phyloP scores from a whole-genome alignment of 2,329 filamentous ascomycete genomes.

The Epichloe sibirici region DNA sequence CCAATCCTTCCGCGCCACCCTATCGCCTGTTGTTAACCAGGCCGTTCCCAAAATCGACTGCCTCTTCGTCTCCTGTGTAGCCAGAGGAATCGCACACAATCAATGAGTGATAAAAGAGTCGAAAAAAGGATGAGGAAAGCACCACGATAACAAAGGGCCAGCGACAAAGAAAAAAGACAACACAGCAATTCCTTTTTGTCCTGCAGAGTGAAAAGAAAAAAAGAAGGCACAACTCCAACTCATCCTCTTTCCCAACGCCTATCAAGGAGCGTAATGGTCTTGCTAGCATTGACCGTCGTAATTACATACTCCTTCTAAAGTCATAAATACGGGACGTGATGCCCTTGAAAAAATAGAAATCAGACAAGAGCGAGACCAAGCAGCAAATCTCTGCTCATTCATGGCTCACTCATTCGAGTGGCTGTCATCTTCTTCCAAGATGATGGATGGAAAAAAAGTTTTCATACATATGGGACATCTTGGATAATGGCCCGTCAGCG shows the following conservation, averaged over 20 bases:
- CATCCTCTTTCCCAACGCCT: slow-evolving; percentile 20
- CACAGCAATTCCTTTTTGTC: background rate
- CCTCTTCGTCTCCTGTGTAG: background rate
- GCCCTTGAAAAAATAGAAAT: background rate
- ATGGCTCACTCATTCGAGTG: background rate
- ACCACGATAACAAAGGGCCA: slow-evolving; percentile 2
- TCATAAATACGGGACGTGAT: slow-evolving; percentile 1
- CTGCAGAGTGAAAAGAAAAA: background rate
- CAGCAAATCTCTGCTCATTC: background rate
- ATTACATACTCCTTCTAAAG: slow-evolving; percentile 22
- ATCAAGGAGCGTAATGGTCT: slow-evolving; percentile 26
- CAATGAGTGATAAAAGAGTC: background rate
- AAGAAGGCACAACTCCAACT: slow-evolving; percentile 16
- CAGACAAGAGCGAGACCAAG: background rate
- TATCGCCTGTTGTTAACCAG: background rate
- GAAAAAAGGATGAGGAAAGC: background rate
- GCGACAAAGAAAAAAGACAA: slow-evolving; percentile 5
- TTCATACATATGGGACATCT: background rate
- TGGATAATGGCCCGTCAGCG: background rate
- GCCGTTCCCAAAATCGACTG: background rate
- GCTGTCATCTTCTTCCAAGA: background rate
- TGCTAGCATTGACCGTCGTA: slow-evolving; percentile 19
- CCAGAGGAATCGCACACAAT: background rate
- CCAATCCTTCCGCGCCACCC: background rate
- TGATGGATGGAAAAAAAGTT: background rate